A percentile compares a stretch with the other conserved stretches of the same genome.
Conservation (phyloP, 148 eudicot species). For the Drosera capensis region DNA sequence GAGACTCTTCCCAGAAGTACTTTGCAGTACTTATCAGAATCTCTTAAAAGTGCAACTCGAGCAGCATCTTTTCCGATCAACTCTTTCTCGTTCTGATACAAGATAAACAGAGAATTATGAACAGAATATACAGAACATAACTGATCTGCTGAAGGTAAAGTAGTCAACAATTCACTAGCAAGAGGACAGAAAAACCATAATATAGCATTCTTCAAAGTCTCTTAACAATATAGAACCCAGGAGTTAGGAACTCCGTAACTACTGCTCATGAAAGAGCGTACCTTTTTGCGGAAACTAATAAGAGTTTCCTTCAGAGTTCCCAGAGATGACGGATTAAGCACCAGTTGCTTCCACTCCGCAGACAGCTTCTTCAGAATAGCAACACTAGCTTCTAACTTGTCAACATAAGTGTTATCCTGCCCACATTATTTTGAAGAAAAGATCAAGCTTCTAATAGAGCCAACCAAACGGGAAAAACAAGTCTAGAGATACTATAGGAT, state of each 20-base stretch:
- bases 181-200: not conserved
- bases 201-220: not conserved
- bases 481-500: not conserved
- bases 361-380: constrained; percentile 37
- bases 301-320: constrained; percentile 37
- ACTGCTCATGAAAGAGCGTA: no score
- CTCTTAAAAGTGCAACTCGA: constrained; percentile 30
- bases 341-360: constrained; percentile 33
- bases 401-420: constrained; percentile 58
- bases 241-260: not conserved
- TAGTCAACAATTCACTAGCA: not conserved
- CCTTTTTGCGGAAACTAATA: constrained; percentile 52
- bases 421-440: not conserved
- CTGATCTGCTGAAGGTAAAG: not conserved
- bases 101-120: not conserved
- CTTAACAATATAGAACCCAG: not conserved
- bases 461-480: not conserved
- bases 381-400: constrained; percentile 47
- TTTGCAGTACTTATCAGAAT: constrained; percentile 57
- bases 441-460: constrained; percentile 3
- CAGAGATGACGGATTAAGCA: constrained; percentile 26
- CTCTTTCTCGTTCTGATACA: constrained; percentile 39
- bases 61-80: constrained; percentile 30
- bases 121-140: not conserved
- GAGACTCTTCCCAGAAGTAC: constrained; percentile 43